Conservation (phyloP, 257 asterid genomes). For the Solanum dulcamara region DNA sequence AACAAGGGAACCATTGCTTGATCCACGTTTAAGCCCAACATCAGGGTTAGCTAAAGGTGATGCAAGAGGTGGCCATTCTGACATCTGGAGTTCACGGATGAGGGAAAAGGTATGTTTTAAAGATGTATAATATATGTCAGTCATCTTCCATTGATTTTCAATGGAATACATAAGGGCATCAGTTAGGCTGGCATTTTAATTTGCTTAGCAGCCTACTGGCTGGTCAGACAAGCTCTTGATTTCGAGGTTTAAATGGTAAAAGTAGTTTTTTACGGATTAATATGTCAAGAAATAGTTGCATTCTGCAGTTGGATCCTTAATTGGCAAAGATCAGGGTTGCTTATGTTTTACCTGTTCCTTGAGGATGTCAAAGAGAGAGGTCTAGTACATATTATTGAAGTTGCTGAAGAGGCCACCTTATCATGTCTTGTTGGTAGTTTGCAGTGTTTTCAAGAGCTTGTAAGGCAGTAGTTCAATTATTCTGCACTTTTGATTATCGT, state of each 20-base stretch:
- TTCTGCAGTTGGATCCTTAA: not conserved
- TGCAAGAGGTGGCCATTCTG: slow-evolving; percentile 20
- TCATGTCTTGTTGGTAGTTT: not conserved
- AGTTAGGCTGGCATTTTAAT: not conserved
- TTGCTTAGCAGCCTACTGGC: not conserved
- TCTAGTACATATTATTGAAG: not conserved
- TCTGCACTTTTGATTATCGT: not conserved
- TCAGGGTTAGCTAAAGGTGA: slow-evolving; percentile 45
- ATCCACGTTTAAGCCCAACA: slow-evolving; percentile 31
- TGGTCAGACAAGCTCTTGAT: not conserved
- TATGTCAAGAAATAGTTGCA: not conserved
- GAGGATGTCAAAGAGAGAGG: not conserved
- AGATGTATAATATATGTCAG: not conserved
- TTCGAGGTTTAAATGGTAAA: not conserved
- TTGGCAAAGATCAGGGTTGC: not conserved
- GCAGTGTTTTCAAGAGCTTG: not conserved
- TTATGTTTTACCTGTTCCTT: not conserved
- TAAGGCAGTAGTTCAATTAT: not conserved
- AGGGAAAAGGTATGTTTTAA: slow-evolving; percentile 55
- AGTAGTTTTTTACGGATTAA: not conserved
- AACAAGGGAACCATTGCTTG: slow-evolving; percentile 52
- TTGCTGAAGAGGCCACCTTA: not conserved
- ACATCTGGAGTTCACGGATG: slow-evolving; percentile 74
- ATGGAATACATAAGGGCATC: not conserved
- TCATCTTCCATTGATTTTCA: not conserved